Evolutionary conservation across 345 rosid genomes (phyloP).

Genomic region (Pugionium cornutum): DNA sequence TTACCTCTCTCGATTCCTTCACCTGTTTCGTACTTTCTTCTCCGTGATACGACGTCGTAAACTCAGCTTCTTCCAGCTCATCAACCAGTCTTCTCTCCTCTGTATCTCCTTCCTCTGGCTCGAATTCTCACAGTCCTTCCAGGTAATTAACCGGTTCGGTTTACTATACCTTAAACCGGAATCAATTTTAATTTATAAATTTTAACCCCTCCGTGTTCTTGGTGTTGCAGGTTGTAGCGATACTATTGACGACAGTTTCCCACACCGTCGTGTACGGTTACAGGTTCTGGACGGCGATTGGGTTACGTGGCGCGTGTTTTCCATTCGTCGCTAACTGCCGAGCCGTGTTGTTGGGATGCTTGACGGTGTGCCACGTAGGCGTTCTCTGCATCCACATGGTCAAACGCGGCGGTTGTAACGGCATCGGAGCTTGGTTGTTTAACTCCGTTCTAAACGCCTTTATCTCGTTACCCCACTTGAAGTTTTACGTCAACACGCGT

Average conservation of each 20-base stretch:
- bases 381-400: slow-evolving; percentile 66
- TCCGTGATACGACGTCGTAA: slow-evolving; percentile 53
- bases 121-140: slow-evolving; percentile 85
- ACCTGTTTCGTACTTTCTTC: slow-evolving; percentile 71
- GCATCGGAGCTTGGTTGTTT: slow-evolving; percentile 85
- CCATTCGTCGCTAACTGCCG: slow-evolving; percentile 74
- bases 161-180: background rate
- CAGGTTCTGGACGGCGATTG: slow-evolving; percentile 91
- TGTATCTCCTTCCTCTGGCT: slow-evolving; percentile 89
- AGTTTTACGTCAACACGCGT: slow-evolving; percentile 59
- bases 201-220: background rate
- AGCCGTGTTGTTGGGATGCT: slow-evolving; percentile 59
- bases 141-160: slow-evolving; percentile 45
- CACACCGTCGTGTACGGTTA: slow-evolving; percentile 81
- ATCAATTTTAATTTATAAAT: background rate
- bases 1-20: slow-evolving; percentile 84
- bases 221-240: slow-evolving; percentile 62
- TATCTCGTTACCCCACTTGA: slow-evolving; percentile 58
- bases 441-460: slow-evolving; percentile 75
- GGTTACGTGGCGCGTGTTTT: slow-evolving; percentile 68
- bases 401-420: slow-evolving; percentile 87
- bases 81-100: slow-evolving; percentile 67
- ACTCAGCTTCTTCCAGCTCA: slow-evolving; percentile 58
- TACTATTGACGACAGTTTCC: slow-evolving; percentile 60
- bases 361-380: slow-evolving; percentile 73